A percentile compares a stretch with the other conserved stretches of the same genome.
Evolutionary conservation across 2,329 filamentous ascomycete species (phyloP).

Genomic region (Beauveria scarabaeidicola): DNA sequence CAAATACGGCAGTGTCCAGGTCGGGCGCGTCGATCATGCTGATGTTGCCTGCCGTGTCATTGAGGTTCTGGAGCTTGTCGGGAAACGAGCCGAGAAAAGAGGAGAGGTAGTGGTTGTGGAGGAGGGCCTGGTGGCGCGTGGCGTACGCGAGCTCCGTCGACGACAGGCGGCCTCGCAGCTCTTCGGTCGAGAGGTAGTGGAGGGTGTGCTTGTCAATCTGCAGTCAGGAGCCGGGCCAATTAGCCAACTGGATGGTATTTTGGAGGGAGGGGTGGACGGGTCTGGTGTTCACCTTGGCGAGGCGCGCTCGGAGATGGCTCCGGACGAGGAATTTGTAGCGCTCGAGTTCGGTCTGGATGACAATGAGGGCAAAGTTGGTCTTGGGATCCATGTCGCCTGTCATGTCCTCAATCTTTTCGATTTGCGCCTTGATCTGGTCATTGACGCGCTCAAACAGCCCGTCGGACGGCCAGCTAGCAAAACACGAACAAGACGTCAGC

Average conservation of each 20-base stretch:
- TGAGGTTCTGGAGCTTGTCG: constrained; percentile 66
- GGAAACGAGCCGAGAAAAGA: constrained; percentile 84
- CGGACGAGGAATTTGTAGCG: constrained; percentile 86
- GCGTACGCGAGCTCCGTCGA: constrained; percentile 73
- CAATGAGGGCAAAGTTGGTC: constrained; percentile 85
- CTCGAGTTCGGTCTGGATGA: constrained; percentile 93
- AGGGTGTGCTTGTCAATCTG: constrained; percentile 71
- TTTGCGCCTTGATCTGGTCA: constrained; percentile 60
- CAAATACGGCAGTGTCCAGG: constrained; percentile 74
- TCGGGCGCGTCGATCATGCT: constrained; percentile 91
- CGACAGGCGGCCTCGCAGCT: constrained; percentile 57
- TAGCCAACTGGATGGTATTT: constrained; percentile 10
- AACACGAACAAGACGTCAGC: background rate
- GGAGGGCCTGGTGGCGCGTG: constrained; percentile 71
- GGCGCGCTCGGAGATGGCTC: constrained; percentile 71
- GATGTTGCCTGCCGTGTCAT: constrained; percentile 82
- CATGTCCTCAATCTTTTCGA: constrained; percentile 64
- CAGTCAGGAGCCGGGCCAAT: background rate
- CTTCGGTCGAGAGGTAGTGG: constrained; percentile 56
- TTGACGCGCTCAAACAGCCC: constrained; percentile 76
- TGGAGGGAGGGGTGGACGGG: background rate
- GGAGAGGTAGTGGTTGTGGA: constrained; percentile 75
- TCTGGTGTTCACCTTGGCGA: constrained; percentile 59
- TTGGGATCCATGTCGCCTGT: constrained; percentile 82
- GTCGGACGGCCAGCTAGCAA: constrained; percentile 52